These are phyloP conservation scores for Nemania sp. DNA, from an alignment of 2,329 filamentous ascomycete species.

Conservation along the genomic window DNA sequence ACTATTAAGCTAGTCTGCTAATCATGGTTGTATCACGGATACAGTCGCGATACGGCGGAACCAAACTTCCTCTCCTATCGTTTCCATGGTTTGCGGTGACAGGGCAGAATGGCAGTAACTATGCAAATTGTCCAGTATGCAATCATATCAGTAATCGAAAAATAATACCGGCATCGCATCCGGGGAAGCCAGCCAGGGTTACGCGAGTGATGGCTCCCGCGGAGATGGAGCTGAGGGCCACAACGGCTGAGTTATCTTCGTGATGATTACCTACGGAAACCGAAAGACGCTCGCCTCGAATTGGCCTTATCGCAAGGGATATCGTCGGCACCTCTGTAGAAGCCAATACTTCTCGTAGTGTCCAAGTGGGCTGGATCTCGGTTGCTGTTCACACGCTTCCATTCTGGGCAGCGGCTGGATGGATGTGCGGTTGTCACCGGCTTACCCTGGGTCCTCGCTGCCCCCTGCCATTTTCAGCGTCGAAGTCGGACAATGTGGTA, in stretches of 20 bases:
- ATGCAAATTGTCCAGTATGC: no score
- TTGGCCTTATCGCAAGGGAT: background rate
- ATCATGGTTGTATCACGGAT: background rate
- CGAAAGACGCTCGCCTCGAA: background rate
- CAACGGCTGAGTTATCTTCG: no score
- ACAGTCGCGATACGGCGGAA: constrained; percentile 13
- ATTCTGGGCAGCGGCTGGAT: constrained; percentile 4
- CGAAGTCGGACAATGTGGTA: no score
- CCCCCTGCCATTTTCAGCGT: constrained; percentile 7
- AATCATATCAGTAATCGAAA: no score
- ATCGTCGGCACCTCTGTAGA: background rate
- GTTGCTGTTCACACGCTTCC: background rate
- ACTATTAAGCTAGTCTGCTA: no score
- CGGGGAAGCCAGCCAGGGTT: no score
- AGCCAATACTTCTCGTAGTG: background rate
- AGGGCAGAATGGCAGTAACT: no score
- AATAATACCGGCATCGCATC: no score
- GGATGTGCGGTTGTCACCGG: constrained; percentile 9
- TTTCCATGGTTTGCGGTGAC: no score
- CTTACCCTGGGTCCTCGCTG: background rate
- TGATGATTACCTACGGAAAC: no score
- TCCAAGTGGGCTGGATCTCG: background rate
- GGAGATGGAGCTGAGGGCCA: no score
- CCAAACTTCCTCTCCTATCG: background rate
- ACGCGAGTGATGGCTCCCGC: no score